These are phyloP conservation scores for Gynostemma pentaphyllum DNA, from an alignment of 306 rosid genomes.

Conservation along the genomic window DNA sequence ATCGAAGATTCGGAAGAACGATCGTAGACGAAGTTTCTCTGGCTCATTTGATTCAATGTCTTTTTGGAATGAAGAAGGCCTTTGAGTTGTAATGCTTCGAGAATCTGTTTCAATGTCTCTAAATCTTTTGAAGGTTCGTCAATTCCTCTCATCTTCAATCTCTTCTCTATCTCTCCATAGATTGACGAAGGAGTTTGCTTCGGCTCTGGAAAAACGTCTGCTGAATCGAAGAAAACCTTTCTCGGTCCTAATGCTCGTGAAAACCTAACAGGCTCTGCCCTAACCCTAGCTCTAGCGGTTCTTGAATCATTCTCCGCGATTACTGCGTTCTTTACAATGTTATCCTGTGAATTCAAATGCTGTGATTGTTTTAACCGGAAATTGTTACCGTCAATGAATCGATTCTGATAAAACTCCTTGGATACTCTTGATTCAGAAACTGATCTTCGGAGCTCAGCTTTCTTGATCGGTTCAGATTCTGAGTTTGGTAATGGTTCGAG, in stretches of 20 bases:
- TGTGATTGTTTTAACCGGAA: slow-evolving; percentile 29
- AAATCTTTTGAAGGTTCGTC: slow-evolving; percentile 61
- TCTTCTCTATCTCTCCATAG: slow-evolving; percentile 56
- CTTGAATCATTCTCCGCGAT: slow-evolving; percentile 18
- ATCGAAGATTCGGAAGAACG: slow-evolving; percentile 45
- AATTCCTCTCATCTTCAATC: slow-evolving; percentile 66
- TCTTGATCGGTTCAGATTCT: slow-evolving; percentile 36
- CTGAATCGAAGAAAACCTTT: slow-evolving; percentile 74
- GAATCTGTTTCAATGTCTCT: slow-evolving; percentile 61
- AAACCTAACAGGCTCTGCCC: slow-evolving; percentile 18
- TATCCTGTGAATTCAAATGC: slow-evolving; percentile 13
- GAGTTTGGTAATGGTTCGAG: slow-evolving; percentile 50
- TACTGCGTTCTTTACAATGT: slow-evolving; percentile 9
- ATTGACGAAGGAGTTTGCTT: slow-evolving; percentile 43
- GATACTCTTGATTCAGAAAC: slow-evolving; percentile 78
- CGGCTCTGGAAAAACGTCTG: slow-evolving; percentile 74
- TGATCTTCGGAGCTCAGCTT: slow-evolving; percentile 71
- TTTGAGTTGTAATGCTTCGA: slow-evolving; percentile 82
- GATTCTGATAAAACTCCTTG: slow-evolving; percentile 52
- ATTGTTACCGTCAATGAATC: slow-evolving; percentile 38
- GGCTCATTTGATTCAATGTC: slow-evolving; percentile 11
- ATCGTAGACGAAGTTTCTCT: slow-evolving; percentile 29
- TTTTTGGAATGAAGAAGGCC: slow-evolving; percentile 71
- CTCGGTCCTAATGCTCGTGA: slow-evolving; percentile 40
- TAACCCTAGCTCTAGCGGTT: slow-evolving; percentile 17